Evolutionary conservation across 345 rosid species (phyloP).

Genomic region (Citrus glauca): DNA sequence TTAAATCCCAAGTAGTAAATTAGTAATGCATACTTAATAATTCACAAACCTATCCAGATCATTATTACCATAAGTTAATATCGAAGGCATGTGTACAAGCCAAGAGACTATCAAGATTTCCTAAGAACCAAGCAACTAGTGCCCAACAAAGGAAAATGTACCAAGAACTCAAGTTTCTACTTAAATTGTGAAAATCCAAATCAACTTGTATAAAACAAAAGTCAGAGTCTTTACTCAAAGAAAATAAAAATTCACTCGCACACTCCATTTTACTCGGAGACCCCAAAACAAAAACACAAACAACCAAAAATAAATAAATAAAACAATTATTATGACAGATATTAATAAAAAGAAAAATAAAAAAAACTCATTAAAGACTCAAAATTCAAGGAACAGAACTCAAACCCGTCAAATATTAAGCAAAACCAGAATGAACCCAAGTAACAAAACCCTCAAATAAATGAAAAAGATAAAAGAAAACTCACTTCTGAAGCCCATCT

Average conservation of each 20-base stretch:
- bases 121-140: neutral
- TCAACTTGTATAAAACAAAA: neutral
- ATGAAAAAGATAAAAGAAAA: neutral
- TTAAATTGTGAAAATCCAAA: neutral
- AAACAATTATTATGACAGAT: neutral
- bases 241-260: neutral
- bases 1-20: neutral
- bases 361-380: neutral
- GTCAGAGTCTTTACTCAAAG: neutral
- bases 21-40: neutral
- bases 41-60: neutral
- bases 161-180: neutral
- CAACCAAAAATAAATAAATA: neutral
- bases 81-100: neutral
- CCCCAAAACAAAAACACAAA: neutral
- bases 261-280: neutral
- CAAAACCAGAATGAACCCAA: neutral
- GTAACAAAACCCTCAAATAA: neutral
- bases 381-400: neutral
- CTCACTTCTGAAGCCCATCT: conserved; percentile 44
- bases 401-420: neutral
- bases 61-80: neutral
- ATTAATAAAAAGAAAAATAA: neutral
- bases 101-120: neutral
- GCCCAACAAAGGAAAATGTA: neutral